These are phyloP conservation scores for Ophiostoma himal-ulmi DNA, from an alignment of 2,329 filamentous ascomycete species.

Conservation along the genomic window DNA sequence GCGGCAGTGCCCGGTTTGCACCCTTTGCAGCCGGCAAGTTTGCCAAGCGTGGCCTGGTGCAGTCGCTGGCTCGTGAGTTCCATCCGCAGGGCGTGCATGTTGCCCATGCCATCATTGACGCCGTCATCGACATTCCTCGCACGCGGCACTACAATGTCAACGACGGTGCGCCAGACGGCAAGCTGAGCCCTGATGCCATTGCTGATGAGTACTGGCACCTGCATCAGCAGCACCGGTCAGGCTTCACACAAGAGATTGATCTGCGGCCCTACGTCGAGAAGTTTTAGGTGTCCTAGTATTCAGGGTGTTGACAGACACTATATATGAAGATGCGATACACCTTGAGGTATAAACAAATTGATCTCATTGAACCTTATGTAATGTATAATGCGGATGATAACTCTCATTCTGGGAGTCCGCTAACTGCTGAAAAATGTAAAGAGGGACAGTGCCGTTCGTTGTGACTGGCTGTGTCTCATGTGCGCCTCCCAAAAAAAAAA, in stretches of 20 bases:
- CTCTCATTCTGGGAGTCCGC: not conserved
- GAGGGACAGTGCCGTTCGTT: not conserved
- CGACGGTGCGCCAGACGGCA: slow-evolving; percentile 47
- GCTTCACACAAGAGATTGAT: slow-evolving; percentile 78
- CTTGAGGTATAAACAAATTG: not conserved
- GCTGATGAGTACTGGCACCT: slow-evolving; percentile 81
- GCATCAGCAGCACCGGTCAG: slow-evolving; percentile 71
- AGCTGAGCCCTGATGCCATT: slow-evolving; percentile 72
- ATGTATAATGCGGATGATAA: not conserved
- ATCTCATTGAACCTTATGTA: not conserved
- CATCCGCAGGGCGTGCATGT: slow-evolving; percentile 80
- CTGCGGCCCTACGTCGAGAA: slow-evolving; percentile 77
- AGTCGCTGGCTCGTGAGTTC: slow-evolving; percentile 76
- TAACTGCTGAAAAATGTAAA: not conserved
- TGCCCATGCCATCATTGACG: slow-evolving; percentile 75
- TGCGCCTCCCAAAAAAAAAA: not conserved
- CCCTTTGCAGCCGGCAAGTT: slow-evolving; percentile 77
- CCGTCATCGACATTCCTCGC: slow-evolving; percentile 73
- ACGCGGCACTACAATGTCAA: slow-evolving; percentile 51
- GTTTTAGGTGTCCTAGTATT: slow-evolving; percentile 48
- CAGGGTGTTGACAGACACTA: not conserved
- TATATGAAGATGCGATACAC: not conserved
- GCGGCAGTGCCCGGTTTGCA: slow-evolving; percentile 62
- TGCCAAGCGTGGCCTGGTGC: slow-evolving; percentile 65
- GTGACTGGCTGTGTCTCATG: not conserved